phyloP scores from a whole-genome alignment of 805 yeast species.

The Wickerhamomyces canadensis region DNA sequence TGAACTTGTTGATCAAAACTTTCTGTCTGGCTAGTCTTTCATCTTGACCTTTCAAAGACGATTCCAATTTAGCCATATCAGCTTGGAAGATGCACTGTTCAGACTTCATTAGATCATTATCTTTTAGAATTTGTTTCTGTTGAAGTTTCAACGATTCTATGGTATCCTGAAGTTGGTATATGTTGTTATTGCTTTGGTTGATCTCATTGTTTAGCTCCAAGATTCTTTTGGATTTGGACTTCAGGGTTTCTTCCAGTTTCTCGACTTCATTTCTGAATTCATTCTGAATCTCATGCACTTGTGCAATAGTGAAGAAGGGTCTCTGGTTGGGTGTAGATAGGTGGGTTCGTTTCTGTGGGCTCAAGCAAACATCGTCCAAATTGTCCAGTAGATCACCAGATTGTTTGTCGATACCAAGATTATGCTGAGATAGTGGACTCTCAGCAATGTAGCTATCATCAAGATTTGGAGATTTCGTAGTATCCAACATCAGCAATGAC shows the following conservation, averaged over 20 bases:
- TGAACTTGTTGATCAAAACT: conserved; percentile 16
- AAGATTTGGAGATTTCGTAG: conserved; percentile 15
- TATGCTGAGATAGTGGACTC: conserved; percentile 16
- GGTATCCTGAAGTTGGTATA: conserved; percentile 17
- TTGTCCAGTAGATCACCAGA: conserved; percentile 7
- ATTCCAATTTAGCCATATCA: conserved; percentile 14
- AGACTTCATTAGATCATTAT: conserved; percentile 15
- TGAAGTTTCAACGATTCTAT: conserved; percentile 12
- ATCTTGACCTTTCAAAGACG: conserved; percentile 8
- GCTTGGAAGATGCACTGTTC: conserved; percentile 16
- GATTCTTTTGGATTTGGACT: conserved; percentile 11
- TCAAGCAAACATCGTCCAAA: conserved; percentile 5
- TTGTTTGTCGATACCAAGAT: conserved; percentile 3
- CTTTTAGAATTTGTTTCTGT: conserved; percentile 15
- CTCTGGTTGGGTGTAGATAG: conserved; percentile 18
- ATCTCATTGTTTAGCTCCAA: conserved; percentile 14
- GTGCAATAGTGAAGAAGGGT: conserved; percentile 23
- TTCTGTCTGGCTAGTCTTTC: conserved; percentile 12
- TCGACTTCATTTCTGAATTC: conserved; percentile 20
- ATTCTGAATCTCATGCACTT: conserved; percentile 23
- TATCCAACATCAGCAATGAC: conserved; percentile 12
- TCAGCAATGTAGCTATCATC: conserved; percentile 16
- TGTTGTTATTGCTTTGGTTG: conserved; percentile 10
- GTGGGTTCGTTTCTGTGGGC: conserved; percentile 5
- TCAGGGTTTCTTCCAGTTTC: conserved; percentile 16